Evolutionary conservation across 192 early-diverging fungal genomes (phyloP), one percentile per base, ranked within the genome.

Genomic region (Coemansia sp.): DNA sequence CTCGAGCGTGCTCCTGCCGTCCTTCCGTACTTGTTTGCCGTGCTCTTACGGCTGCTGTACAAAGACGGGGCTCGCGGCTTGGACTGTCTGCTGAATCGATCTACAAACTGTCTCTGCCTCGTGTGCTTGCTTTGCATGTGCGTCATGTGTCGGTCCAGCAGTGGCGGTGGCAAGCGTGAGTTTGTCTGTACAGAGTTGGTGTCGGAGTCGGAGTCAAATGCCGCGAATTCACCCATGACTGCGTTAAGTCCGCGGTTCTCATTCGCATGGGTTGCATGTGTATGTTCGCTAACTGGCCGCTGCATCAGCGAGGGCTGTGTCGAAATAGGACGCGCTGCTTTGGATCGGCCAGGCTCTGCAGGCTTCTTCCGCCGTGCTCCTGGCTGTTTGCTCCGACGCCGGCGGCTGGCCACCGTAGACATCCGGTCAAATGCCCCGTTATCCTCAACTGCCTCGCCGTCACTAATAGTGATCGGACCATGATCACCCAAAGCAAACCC

Each of bases 151-250:
- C 47, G 54, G 5, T 38, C 51, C 17, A 73, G 56, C 45, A 41
- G 10, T 6, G 45, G 45, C 45, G 56, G 22, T 11, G 54, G 43
- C 25, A 47, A 4, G 4, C 21, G 53, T 8, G 61, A 38, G 61
- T n/a, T 24, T 53, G 32, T 35, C 14, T 3, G 37, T 4, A n/a
- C 25, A 11, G n/a, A 21, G 9, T 17, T 29, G 29, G 17, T 15
- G 52, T 71, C 72, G 55, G 60, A 60, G 50, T 72, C 72, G n/a
- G 78, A 81, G n/a, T 75, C 72, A 11, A 81, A 43, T 25, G 66
- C 73, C 12, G 78, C 73, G 61, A 81, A 81, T 55, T 81, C 78
- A 39, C 51, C 47, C 62, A 81, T 81, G 9, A 81, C 73, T 3
- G 66, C 67, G 12, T 60, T 62, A n/a, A 80, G 43, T 2, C 73